These are phyloP conservation scores for Pyrus communis DNA, from an alignment of 306 rosid genomes.

Conservation along the genomic window DNA sequence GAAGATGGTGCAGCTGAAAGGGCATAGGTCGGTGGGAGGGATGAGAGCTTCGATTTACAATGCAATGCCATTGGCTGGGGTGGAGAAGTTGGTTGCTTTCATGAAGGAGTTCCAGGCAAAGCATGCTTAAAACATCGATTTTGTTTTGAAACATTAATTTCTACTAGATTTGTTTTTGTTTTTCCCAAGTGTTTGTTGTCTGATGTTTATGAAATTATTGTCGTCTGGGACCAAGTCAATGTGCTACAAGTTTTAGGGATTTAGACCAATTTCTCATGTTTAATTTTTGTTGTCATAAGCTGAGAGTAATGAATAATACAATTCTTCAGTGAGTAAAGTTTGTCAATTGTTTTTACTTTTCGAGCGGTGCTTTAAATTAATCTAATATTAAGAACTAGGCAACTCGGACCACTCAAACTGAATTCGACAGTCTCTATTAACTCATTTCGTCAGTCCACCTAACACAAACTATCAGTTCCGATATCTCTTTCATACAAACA, in stretches of 20 bases:
- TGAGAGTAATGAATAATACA: slow-evolving; percentile 6
- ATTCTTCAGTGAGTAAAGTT: not conserved
- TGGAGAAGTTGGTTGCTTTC: slow-evolving; percentile 87
- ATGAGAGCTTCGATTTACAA: slow-evolving; percentile 95
- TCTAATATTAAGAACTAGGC: too few relatives aligned
- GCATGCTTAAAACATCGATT: slow-evolving; percentile 35
- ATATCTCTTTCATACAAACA: too few relatives aligned
- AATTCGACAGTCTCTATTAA: fast-evolving
- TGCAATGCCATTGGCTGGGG: slow-evolving; percentile 98
- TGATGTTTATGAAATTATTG: not conserved
- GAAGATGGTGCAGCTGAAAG: slow-evolving; percentile 92
- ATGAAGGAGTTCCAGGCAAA: slow-evolving; percentile 87
- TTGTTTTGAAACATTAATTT: not conserved
- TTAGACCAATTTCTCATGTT: not conserved
- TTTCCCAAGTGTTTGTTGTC: not conserved
- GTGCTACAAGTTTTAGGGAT: not conserved
- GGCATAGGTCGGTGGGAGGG: slow-evolving; percentile 94
- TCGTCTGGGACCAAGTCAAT: not conserved
- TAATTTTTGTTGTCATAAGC: not conserved
- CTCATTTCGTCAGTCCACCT: fast-evolving
- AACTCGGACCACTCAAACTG: too few relatives aligned
- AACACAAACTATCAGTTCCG: fast-evolving
- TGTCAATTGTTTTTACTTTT: not conserved
- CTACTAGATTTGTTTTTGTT: not conserved
- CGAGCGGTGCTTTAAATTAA: too few relatives aligned